A percentile compares a stretch with the other conserved stretches of the same genome.
phyloP scores from a whole-genome alignment of 495 filamentous ascomycete species.

The Trichocladium uniseriatum region DNA sequence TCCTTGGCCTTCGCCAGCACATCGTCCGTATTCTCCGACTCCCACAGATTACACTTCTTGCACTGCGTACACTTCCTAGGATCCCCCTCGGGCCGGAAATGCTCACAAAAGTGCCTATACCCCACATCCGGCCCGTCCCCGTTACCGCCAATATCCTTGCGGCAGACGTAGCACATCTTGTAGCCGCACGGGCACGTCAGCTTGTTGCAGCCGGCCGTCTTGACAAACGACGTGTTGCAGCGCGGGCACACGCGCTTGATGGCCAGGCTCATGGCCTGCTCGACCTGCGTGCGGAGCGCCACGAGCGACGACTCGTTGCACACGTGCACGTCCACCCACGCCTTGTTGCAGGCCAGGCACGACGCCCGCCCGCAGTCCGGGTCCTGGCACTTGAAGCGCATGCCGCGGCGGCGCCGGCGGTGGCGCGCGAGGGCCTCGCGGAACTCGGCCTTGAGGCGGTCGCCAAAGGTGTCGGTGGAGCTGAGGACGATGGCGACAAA shows the following conservation, averaged over 20 bases:
- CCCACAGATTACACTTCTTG: slow-evolving; percentile 83
- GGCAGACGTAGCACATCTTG: slow-evolving; percentile 92
- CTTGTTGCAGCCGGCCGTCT: slow-evolving; percentile 90
- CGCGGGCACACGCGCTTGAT: slow-evolving; percentile 91
- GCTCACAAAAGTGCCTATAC: slow-evolving; percentile 89
- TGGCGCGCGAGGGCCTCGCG: slow-evolving; percentile 50
- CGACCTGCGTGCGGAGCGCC: slow-evolving; percentile 76
- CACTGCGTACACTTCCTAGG: slow-evolving; percentile 67
- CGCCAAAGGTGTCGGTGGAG: slow-evolving; percentile 25
- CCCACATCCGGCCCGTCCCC: slow-evolving; percentile 48
- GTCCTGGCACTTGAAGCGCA: slow-evolving; percentile 64
- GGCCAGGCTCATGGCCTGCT: slow-evolving; percentile 82
- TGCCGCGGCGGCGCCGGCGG: slow-evolving; percentile 51
- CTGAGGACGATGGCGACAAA: slow-evolving; percentile 29
- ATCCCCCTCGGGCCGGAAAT: slow-evolving; percentile 69
- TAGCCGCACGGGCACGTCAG: slow-evolving; percentile 96
- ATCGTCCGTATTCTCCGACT: slow-evolving; percentile 72
- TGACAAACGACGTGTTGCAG: slow-evolving; percentile 86
- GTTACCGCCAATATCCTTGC: slow-evolving; percentile 46
- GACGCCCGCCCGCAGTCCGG: slow-evolving; percentile 56
- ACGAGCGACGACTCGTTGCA: slow-evolving; percentile 75
- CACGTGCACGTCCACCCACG: slow-evolving; percentile 64
- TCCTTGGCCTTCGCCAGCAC: slow-evolving; percentile 66
- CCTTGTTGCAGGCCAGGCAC: slow-evolving; percentile 63
- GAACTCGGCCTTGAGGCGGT: slow-evolving; percentile 35